Percentiles rank a stretch among this genome's conserved stretches.
Conservation (phyloP, 148 eudicot genomes). For the Rheum nobile region DNA sequence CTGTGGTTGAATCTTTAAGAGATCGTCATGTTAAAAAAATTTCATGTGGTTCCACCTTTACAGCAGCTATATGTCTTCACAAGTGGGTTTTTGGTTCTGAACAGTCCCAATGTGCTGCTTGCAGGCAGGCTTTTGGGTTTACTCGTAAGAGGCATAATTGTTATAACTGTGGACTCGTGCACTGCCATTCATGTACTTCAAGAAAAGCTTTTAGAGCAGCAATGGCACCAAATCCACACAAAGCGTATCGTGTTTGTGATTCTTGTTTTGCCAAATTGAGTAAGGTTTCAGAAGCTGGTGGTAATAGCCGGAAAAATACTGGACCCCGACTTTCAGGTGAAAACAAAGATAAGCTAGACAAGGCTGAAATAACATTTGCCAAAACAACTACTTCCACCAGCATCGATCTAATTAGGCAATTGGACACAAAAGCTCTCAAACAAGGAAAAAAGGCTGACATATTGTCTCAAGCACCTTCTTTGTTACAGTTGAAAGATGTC, state of each 20-base stretch:
- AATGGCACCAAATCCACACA: slow-evolving; percentile 78
- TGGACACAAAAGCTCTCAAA: slow-evolving; percentile 79
- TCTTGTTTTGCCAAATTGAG: slow-evolving; percentile 68
- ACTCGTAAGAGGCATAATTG: slow-evolving; percentile 95
- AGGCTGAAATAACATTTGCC: slow-evolving; percentile 50
- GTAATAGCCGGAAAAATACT: slow-evolving; percentile 36
- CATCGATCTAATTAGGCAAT: slow-evolving; percentile 64
- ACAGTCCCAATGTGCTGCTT: slow-evolving; percentile 89
- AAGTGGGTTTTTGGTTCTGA: slow-evolving; percentile 97
- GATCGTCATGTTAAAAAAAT: slow-evolving; percentile 80
- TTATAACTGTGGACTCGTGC: slow-evolving; percentile 95
- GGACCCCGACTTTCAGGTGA: slow-evolving; percentile 88
- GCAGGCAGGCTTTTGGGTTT: slow-evolving; percentile 92
- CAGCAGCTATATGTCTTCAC: slow-evolving; percentile 88
- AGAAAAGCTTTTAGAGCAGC: slow-evolving; percentile 77
- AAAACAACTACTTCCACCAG: slow-evolving; percentile 46
- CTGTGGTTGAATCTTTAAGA: slow-evolving; percentile 74
- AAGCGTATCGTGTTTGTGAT: slow-evolving; percentile 94
- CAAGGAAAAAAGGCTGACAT: slow-evolving; percentile 79
- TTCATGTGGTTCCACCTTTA: slow-evolving; percentile 83
- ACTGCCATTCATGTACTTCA: slow-evolving; percentile 90
- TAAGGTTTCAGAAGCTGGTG: slow-evolving; percentile 65
- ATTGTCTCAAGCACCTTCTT: slow-evolving; percentile 38
- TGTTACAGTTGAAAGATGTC: slow-evolving; percentile 65
- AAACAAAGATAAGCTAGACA: slow-evolving; percentile 82